phyloP scores from a whole-genome alignment of 805 yeast species.

The Suhomyces emberorum region DNA sequence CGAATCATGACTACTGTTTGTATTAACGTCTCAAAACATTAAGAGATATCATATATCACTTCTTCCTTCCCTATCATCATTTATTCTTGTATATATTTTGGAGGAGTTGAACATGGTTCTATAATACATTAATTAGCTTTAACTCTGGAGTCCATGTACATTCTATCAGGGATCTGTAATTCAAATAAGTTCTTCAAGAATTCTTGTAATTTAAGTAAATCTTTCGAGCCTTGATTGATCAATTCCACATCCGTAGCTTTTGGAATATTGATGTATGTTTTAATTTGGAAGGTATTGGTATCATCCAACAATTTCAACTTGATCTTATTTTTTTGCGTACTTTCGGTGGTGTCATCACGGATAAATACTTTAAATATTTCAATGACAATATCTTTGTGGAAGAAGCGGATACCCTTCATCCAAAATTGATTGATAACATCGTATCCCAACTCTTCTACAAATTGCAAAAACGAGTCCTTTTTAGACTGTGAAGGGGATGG shows the following conservation, averaged over 20 bases:
- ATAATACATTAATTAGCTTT: too few relatives aligned
- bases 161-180: slow-evolving; percentile 72
- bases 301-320: slow-evolving; percentile 44
- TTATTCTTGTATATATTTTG: too few relatives aligned
- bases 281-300: slow-evolving; percentile 57
- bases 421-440: slow-evolving; percentile 58
- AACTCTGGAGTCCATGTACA: slow-evolving; percentile 76
- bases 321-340: slow-evolving; percentile 16
- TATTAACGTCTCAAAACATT: too few relatives aligned
- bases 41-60: too few relatives aligned
- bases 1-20: too few relatives aligned
- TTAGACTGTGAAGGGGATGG: background rate
- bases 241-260: slow-evolving; percentile 73
- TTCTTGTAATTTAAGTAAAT: slow-evolving; percentile 58
- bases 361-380: slow-evolving; percentile 52
- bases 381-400: slow-evolving; percentile 57
- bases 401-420: slow-evolving; percentile 59
- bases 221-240: slow-evolving; percentile 61
- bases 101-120: too few relatives aligned
- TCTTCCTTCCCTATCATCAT: too few relatives aligned
- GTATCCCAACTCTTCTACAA: slow-evolving; percentile 69
- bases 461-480: slow-evolving; percentile 38
- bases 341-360: slow-evolving; percentile 28
- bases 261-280: slow-evolving; percentile 67
- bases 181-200: slow-evolving; percentile 67